These are phyloP conservation scores for Gigaspora rosea DNA, from an alignment of 192 early-diverging fungal species.

Conservation along the genomic window DNA sequence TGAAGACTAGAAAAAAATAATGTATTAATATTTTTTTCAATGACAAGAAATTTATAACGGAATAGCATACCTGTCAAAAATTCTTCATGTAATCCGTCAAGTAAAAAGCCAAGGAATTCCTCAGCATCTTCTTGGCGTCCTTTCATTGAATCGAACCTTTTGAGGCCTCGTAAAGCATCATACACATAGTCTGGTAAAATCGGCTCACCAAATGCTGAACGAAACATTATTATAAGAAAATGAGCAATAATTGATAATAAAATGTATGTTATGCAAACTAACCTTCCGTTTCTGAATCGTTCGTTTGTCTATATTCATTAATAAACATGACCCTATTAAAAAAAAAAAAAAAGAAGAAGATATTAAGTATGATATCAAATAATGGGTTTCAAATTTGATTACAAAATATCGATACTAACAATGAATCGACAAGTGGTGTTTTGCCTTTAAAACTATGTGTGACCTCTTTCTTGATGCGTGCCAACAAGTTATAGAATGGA, in stretches of 20 bases:
- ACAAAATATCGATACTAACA: conserved; percentile 56
- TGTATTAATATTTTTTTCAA: neutral
- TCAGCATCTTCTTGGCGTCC: conserved; percentile 94
- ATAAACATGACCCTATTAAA: conserved; percentile 58
- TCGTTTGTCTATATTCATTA: conserved; percentile 55
- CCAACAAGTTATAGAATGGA: conserved; percentile 90
- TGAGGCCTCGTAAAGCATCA: conserved; percentile 76
- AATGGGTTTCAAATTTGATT: neutral
- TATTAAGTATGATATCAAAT: too few relatives aligned
- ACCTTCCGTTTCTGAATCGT: conserved; percentile 25
- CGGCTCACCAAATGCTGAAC: conserved; percentile 40
- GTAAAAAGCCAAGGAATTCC: conserved; percentile 90
- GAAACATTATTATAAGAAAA: too few relatives aligned
- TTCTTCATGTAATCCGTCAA: conserved; percentile 97
- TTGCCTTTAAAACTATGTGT: conserved; percentile 72
- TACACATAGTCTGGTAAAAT: conserved; percentile 96
- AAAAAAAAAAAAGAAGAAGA: too few relatives aligned
- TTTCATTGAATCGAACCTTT: conserved; percentile 78
- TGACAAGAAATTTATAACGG: neutral
- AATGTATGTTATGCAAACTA: neutral
- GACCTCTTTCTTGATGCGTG: conserved; percentile 61
- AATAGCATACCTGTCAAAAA: conserved; percentile 47
- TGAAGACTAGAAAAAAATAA: neutral
- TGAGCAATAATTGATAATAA: too few relatives aligned
- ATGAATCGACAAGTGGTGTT: conserved; percentile 83